These are phyloP conservation scores for Fusarium musae DNA, from an alignment of 2,329 filamentous ascomycete species.

Conservation along the genomic window DNA sequence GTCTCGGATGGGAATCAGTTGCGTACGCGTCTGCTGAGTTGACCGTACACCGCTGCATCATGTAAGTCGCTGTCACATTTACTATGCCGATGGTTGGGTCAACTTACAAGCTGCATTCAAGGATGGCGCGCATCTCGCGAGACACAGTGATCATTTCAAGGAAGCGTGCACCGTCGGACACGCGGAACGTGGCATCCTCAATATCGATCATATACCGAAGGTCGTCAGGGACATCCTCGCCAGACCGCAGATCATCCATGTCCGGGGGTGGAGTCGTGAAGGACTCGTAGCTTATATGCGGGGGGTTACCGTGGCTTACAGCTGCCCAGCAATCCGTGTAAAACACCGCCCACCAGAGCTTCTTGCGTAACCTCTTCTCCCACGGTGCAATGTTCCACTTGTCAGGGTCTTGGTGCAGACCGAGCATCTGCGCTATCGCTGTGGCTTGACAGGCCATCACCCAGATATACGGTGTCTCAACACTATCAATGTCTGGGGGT, in stretches of 20 bases:
- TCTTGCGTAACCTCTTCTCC: conserved; percentile 57
- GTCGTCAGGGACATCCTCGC: conserved; percentile 54
- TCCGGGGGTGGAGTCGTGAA: conserved; percentile 53
- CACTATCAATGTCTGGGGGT: conserved; percentile 57
- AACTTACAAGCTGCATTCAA: conserved; percentile 51
- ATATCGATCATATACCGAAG: conserved; percentile 51
- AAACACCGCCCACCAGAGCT: conserved; percentile 59
- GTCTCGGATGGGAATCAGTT: conserved; percentile 44
- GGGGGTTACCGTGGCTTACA: conserved; percentile 59
- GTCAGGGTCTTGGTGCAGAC: conserved; percentile 56
- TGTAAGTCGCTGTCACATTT: not conserved
- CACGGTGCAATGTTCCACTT: conserved; percentile 55
- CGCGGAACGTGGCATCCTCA: conserved; percentile 46
- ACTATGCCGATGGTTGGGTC: not conserved
- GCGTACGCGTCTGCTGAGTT: conserved; percentile 24
- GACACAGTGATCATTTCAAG: conserved; percentile 49
- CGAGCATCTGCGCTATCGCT: conserved; percentile 58
- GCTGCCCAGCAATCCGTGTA: conserved; percentile 58
- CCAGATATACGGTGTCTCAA: conserved; percentile 59
- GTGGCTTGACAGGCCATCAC: conserved; percentile 56
- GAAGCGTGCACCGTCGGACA: conserved; percentile 53
- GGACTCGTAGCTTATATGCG: conserved; percentile 54
- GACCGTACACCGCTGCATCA: conserved; percentile 19
- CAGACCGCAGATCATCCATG: conserved; percentile 56
- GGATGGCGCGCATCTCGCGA: conserved; percentile 46